Base-by-base conservation (phyloP, 805 yeast genomes). In the Torulaspora quercuum region DNA sequence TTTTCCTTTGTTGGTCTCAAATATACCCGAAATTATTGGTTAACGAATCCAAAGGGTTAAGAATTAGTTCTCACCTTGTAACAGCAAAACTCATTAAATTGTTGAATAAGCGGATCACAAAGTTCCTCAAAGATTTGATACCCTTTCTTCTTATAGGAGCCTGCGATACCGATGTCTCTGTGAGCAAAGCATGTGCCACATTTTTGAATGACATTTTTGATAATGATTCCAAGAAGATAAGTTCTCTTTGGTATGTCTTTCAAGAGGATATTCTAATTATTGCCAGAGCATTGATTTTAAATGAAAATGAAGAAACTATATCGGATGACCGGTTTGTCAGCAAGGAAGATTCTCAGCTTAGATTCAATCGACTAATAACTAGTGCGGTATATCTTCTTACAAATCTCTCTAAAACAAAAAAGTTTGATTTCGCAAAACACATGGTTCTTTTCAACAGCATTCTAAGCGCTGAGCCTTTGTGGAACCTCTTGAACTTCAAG, bases 21-120 rank as follows among this genome's bases (percentile, higher is more conserved):
- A 47, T 86, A 13, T 90, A 85, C 52, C 82, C 96, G 0, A 85
- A 87, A 52, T 63, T 89, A 18, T 71, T 92, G 2, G 68, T 82
- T 5, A 92, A 84, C 43, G 76, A 75, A 36, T 78, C 89, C 2
- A 76, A 81, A 45, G 62, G 64, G 9, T 83, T 87, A 1, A 69
- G 97, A 39, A 39, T 63, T 6, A 53, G 69, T 12, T 58, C 87
- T 3, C 95, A 87, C 53, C 76, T 73, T 41, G 67, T 79, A 3
- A 88, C 88, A 33, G 73, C 82, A 1, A 57, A 54, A 11, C 65
- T 78, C 25, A 76, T 83, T 25, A 44, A 50, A 10, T 37, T 48
- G 1, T 55, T 81, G 7, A 78, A 78, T 8, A 85, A 80, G 47
- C 62, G 64, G 25, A 76, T 76, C 38, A 65, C 79, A 16, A 82